Evolutionary conservation across 1,284 basidiomycete genomes (phyloP), one percentile per base, ranked within the genome.

Genomic region (Coriolopsis trogii): DNA sequence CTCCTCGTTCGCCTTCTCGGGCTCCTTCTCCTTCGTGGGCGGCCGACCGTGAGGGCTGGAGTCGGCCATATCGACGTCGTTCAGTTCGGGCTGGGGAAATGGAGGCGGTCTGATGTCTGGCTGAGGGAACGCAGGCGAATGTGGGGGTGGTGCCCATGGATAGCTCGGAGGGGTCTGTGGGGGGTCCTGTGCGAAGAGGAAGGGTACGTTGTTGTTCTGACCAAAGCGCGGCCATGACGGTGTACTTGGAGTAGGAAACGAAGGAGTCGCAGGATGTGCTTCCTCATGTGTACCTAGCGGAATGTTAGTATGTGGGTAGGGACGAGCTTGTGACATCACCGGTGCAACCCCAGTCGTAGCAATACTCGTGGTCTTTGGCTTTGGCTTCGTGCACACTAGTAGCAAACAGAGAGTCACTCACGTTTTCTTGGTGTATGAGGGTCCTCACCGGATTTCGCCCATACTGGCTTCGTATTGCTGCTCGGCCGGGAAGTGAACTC

Each of bases 1-100:
- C 26, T 67, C 67, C 53, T 73, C n/a, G n/a, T n/a, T n/a, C n/a
- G n/a, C n/a, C n/a, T n/a, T n/a, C n/a, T n/a, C n/a, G n/a, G n/a
- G 71, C 34, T 57, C 52, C 25, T 75, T 73, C 6, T 77, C 78
- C 18, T 58, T 56, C 25, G 49, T 56, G 5, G 53, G 57, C 13
- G 55, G 50, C 8, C 62, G 61, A 55, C 75, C 79, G 9, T 75
- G 73, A n/a, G 87, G 86, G 62, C 83, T 88, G 12, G 72, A 68
- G 47, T 90, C 89, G 6, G 75, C 70, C 88, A 91, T 91, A 63
- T 87, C 84, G 15, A 91, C 74, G 64, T 91, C 88, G 21, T 74
- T 73, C 23, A 80, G 55, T 56, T 89, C 87, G n/a, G 72, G 73
- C 8, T 73, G 66, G 29, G 82, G 81, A 53, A 87, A 86, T n/a